Evolutionary conservation across 2,329 filamentous ascomycete genomes (phyloP).

Genomic region (Monosporascus sp.): DNA sequence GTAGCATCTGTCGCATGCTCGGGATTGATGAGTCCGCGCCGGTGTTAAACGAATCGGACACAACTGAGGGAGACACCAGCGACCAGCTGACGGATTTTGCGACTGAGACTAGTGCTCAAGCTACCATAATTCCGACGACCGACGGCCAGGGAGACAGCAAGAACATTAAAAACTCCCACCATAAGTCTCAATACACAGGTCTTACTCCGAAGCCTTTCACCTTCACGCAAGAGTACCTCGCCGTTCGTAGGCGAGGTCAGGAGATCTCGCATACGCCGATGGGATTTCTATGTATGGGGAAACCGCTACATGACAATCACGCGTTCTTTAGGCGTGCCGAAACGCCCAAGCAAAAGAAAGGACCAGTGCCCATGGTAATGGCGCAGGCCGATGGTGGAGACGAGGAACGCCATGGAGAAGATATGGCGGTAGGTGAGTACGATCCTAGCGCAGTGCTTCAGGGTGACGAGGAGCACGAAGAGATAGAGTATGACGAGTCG

Average conservation of each 20-base stretch:
- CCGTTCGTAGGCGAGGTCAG: constrained; percentile 48
- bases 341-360: neutral
- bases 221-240: constrained; percentile 53
- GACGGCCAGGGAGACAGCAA: neutral
- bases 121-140: neutral
- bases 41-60: constrained; percentile 10
- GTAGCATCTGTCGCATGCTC: constrained; percentile 26
- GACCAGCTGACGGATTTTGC: constrained; percentile 4
- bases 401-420: constrained; percentile 6
- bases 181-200: constrained; percentile 8
- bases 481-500: constrained; percentile 19
- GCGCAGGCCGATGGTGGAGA: constrained; percentile 7
- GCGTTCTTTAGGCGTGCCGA: constrained; percentile 41
- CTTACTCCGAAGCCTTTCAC: constrained; percentile 32
- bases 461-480: constrained; percentile 11
- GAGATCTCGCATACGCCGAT: constrained; percentile 56
- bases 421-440: constrained; percentile 16
- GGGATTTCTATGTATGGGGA: constrained; percentile 51
- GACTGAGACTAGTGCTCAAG: constrained; percentile 1
- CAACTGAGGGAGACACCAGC: constrained; percentile 8
- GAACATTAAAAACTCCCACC: neutral
- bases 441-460: constrained; percentile 13
- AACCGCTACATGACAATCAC: constrained; percentile 40
- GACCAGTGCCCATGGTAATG: constrained; percentile 6
- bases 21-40: constrained; percentile 18